phyloP scores from a whole-genome alignment of 2,329 filamentous ascomycete species.

The Talaromyces sp. region DNA sequence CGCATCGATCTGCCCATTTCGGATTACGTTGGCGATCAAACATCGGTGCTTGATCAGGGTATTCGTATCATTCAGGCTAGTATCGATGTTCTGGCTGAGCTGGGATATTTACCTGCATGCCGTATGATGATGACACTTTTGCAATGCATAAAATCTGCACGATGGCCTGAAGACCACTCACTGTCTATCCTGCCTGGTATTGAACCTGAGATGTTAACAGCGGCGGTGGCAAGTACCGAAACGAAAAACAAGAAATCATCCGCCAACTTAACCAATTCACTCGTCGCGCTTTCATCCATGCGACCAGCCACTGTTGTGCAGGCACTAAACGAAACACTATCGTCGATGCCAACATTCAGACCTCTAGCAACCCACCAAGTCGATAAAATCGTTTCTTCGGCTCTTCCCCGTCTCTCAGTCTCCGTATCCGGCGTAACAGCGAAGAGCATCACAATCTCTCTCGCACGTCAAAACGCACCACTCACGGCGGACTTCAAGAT shows the following conservation, averaged over 20 bases:
- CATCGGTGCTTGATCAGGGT: conserved; percentile 82
- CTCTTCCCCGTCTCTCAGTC: conserved; percentile 67
- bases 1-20: conserved; percentile 88
- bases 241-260: background rate
- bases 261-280: conserved; percentile 26
- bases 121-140: conserved; percentile 78
- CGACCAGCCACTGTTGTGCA: conserved; percentile 28
- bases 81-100: conserved; percentile 87
- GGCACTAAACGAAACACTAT: conserved; percentile 37
- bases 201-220: conserved; percentile 25
- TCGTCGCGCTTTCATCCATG: conserved; percentile 32
- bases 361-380: background rate
- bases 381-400: conserved; percentile 54
- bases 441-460: conserved; percentile 52
- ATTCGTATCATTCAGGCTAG: conserved; percentile 95
- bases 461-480: conserved; percentile 65
- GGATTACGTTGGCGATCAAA: conserved; percentile 95
- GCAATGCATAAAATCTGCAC: conserved; percentile 86
- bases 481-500: conserved; percentile 67
- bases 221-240: conserved; percentile 16
- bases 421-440: conserved; percentile 59
- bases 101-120: conserved; percentile 75
- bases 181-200: conserved; percentile 77
- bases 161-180: conserved; percentile 81
- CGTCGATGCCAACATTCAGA: background rate